Percentiles rank a stretch among this genome's conserved stretches.
phyloP scores from a whole-genome alignment of 2,329 filamentous ascomycete species.

The Stylonectria norvegica region DNA sequence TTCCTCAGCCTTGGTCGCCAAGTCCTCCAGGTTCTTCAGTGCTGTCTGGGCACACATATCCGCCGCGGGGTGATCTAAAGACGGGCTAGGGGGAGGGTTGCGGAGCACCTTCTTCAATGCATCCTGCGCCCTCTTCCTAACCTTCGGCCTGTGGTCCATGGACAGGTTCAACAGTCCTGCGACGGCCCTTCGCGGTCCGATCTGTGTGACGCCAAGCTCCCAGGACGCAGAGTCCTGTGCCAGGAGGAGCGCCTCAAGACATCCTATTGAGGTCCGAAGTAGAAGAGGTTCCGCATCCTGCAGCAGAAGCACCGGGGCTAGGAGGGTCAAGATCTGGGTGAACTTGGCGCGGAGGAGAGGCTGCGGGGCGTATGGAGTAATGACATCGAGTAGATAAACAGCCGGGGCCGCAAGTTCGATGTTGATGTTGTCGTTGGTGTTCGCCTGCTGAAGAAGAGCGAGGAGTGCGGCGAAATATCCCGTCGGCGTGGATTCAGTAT shows the following conservation, averaged over 20 bases:
- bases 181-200: conserved; percentile 82
- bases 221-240: conserved; percentile 86
- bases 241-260: conserved; percentile 83
- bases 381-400: conserved; percentile 91
- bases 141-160: conserved; percentile 85
- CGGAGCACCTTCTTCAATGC: conserved; percentile 79
- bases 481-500: conserved; percentile 77
- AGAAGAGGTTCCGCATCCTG: conserved; percentile 83
- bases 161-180: conserved; percentile 82
- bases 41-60: conserved; percentile 95
- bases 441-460: conserved; percentile 76
- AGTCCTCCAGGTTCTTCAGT: conserved; percentile 72
- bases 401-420: conserved; percentile 81
- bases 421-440: conserved; percentile 66
- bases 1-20: conserved; percentile 59
- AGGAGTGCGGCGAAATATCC: conserved; percentile 96
- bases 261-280: conserved; percentile 83
- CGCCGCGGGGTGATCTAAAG: conserved; percentile 87
- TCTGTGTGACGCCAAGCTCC: conserved; percentile 78
- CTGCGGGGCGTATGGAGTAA: conserved; percentile 79
- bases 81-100: conserved; percentile 84
- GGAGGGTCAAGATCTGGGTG: conserved; percentile 80
- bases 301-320: conserved; percentile 79
- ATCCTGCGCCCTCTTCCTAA: conserved; percentile 89
- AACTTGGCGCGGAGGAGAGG: conserved; percentile 92